Conservation (phyloP, 2,329 filamentous ascomycete genomes). For the Stagonosporopsis rhizophila region DNA sequence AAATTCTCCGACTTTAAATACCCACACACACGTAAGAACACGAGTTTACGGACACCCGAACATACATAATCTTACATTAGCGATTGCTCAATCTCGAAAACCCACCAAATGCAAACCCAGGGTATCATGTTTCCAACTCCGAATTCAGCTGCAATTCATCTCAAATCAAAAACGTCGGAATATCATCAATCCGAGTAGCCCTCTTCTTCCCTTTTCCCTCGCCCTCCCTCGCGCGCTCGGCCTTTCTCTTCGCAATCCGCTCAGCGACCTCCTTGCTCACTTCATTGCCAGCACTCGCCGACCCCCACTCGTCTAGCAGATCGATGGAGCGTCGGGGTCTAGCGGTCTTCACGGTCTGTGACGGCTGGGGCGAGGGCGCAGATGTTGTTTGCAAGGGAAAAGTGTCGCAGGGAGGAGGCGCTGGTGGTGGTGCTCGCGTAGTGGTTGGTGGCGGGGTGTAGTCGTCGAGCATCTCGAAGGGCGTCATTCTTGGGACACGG, state of each 20-base stretch:
- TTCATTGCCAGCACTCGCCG: not conserved
- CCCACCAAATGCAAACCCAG: not conserved
- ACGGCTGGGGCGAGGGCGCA: not conserved
- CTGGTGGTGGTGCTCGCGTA: not conserved
- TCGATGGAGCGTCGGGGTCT: constrained; percentile 8
- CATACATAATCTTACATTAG: not conserved
- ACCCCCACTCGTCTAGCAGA: constrained; percentile 18
- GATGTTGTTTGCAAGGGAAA: constrained; percentile 6
- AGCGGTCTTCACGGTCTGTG: not conserved
- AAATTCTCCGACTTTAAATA: not conserved
- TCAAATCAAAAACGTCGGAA: constrained; percentile 56
- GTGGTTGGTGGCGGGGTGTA: constrained; percentile 9
- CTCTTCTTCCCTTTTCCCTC: constrained; percentile 37
- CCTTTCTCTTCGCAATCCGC: constrained; percentile 42
- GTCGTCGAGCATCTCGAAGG: constrained; percentile 39
- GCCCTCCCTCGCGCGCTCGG: constrained; percentile 34
- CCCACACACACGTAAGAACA: too few species aligned
- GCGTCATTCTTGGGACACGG: constrained; percentile 24
- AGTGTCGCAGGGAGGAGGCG: not conserved
- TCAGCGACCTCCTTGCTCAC: constrained; percentile 32
- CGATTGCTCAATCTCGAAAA: not conserved
- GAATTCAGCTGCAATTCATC: not conserved
- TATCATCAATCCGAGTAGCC: constrained; percentile 44
- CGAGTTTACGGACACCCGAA: too few species aligned
- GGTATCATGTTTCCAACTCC: constrained; percentile 9